phyloP scores from a whole-genome alignment of 352 stramenopile genomes.

The Albugo laibachii region DNA sequence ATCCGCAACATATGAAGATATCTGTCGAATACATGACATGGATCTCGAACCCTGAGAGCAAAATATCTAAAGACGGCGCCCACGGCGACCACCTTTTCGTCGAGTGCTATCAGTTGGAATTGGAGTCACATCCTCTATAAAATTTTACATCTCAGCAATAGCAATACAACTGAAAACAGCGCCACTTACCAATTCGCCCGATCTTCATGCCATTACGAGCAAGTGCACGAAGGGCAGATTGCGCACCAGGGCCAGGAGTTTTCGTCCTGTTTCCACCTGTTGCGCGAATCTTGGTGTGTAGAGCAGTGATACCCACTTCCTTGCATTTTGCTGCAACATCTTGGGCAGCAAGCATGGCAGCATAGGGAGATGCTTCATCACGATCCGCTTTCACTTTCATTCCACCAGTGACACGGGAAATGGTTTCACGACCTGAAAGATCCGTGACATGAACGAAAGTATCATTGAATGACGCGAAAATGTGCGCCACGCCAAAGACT shows the following conservation, averaged over 20 bases:
- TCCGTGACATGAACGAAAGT: slow-evolving; percentile 99
- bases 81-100: slow-evolving; percentile 96
- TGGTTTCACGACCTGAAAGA: slow-evolving; percentile 97
- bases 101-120: slow-evolving; percentile 98
- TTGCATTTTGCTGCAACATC: slow-evolving; percentile 95
- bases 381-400: slow-evolving; percentile 99
- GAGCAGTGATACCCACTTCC: slow-evolving; percentile 96
- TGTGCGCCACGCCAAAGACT: slow-evolving; percentile 98
- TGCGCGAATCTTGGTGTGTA: slow-evolving; percentile 99
- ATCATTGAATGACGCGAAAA: slow-evolving; percentile 99
- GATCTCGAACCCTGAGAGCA: slow-evolving; percentile 5
- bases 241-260: slow-evolving; percentile 94
- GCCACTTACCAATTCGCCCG: slow-evolving; percentile 62
- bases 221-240: slow-evolving; percentile 96
- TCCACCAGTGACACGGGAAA: slow-evolving; percentile 97
- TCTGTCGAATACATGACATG: slow-evolving; percentile 2
- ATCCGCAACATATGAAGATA: not conserved
- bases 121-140: slow-evolving; percentile 97
- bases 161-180: not conserved
- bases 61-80: slow-evolving; percentile 92
- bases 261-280: slow-evolving; percentile 98
- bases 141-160: not conserved
- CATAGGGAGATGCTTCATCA: slow-evolving; percentile 99
- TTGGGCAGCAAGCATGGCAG: slow-evolving; percentile 99
- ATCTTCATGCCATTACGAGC: slow-evolving; percentile 99